These are phyloP conservation scores for Lathyrus tuberosus DNA, from an alignment of 306 rosid species.

Conservation along the genomic window DNA sequence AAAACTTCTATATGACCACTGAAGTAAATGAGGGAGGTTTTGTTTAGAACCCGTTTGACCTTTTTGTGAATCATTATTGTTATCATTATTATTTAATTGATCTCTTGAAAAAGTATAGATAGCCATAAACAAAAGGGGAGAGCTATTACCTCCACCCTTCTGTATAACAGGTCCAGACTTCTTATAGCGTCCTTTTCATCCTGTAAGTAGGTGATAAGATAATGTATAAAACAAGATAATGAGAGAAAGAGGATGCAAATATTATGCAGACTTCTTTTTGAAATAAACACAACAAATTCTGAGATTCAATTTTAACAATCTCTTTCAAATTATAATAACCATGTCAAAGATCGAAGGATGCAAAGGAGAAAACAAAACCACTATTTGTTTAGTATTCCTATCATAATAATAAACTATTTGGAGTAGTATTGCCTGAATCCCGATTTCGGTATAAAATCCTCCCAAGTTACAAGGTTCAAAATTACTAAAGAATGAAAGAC, in stretches of 20 bases:
- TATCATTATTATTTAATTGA: neutral
- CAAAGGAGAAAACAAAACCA: slow-evolving; percentile 18
- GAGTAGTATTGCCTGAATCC: slow-evolving; percentile 7
- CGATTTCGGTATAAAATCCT: neutral
- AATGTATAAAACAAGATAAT: slow-evolving; percentile 28
- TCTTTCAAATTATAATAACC: slow-evolving; percentile 31
- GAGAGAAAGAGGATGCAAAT: slow-evolving; percentile 31
- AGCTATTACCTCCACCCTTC: slow-evolving; percentile 85
- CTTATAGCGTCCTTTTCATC: slow-evolving; percentile 93
- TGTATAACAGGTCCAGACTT: slow-evolving; percentile 83
- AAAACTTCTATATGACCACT: neutral
- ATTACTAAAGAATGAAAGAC: neutral
- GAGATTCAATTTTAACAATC: slow-evolving; percentile 14
- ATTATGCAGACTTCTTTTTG: neutral
- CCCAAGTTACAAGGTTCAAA: slow-evolving; percentile 2
- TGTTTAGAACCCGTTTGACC: neutral
- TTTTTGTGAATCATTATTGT: neutral
- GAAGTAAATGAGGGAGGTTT: neutral
- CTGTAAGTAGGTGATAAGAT: slow-evolving; percentile 52
- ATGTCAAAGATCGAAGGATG: slow-evolving; percentile 29
- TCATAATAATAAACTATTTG: slow-evolving; percentile 12
- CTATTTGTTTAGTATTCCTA: slow-evolving; percentile 3
- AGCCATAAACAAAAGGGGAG: neutral
- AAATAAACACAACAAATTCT: slow-evolving; percentile 29
- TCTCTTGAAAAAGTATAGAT: neutral